Percentiles rank a stretch among this genome's conserved stretches.
Evolutionary conservation across 1,284 basidiomycete genomes (phyloP).

Genomic region (Leccinum ponderosum): DNA sequence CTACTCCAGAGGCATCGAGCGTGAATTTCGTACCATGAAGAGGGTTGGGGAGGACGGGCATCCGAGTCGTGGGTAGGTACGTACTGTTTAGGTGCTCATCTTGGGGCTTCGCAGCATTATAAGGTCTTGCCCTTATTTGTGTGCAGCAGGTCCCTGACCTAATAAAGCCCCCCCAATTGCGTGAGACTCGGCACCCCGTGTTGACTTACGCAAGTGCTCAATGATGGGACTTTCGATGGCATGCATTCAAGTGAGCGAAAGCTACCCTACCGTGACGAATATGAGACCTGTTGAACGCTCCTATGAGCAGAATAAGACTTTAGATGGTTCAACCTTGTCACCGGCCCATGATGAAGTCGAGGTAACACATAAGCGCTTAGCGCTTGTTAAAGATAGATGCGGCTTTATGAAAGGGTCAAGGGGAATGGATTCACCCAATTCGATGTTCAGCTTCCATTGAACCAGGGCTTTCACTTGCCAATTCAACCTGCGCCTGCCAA

Average conservation of each 20-base stretch:
- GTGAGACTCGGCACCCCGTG: not conserved
- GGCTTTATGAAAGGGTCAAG: not conserved
- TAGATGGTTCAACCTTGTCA: not conserved
- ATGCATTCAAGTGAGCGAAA: not conserved
- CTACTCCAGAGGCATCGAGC: conserved; percentile 29
- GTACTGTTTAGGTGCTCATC: not conserved
- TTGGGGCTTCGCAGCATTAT: not conserved
- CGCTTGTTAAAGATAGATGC: not conserved
- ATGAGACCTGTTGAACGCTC: not conserved
- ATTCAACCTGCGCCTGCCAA: not conserved
- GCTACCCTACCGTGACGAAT: not conserved
- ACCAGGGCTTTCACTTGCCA: not conserved
- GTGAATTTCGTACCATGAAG: conserved; percentile 14
- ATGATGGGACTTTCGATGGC: not conserved
- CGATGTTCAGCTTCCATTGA: no score
- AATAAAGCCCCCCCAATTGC: not conserved
- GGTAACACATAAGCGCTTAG: not conserved
- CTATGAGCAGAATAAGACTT: not conserved
- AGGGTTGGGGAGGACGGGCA: conserved; percentile 18
- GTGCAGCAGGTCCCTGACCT: not conserved
- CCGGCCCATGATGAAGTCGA: not conserved
- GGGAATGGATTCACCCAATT: not conserved
- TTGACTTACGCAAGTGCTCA: not conserved
- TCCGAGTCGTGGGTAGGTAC: conserved; percentile 1
- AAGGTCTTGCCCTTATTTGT: not conserved